These are phyloP conservation scores for Termitomyces sp. DNA, from an alignment of 768 basidiomycete genomes.

Conservation along the genomic window DNA sequence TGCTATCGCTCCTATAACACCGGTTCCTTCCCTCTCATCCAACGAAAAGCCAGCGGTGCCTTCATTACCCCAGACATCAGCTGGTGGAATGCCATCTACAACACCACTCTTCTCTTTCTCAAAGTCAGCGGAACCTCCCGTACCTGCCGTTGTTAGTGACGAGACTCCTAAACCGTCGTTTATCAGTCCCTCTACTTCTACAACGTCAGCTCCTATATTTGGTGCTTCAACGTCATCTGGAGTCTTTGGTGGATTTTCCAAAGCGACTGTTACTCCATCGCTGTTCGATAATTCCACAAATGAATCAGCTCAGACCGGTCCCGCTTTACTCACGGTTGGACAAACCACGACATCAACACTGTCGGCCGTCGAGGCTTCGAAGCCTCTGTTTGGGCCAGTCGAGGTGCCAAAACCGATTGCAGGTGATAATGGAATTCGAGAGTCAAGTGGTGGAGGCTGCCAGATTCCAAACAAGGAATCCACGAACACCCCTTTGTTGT, in stretches of 20 bases:
- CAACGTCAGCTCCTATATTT: constrained; percentile 1
- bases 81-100: not conserved
- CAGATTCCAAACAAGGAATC: not conserved
- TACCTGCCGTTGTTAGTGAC: not conserved
- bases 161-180: constrained; percentile 8
- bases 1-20: not conserved
- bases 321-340: constrained; percentile 24
- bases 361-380: constrained; percentile 23
- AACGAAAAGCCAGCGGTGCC: not conserved
- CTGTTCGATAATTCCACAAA: not conserved
- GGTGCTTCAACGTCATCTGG: not conserved
- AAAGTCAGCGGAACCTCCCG: constrained; percentile 2
- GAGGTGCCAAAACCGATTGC: constrained; percentile 42
- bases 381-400: constrained; percentile 27
- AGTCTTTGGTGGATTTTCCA: not conserved
- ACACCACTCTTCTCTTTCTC: constrained; percentile 4
- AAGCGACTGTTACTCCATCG: not conserved
- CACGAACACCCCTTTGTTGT: constrained; percentile 1
- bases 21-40: not conserved
- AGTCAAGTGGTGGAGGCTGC: not conserved
- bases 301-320: constrained; percentile 14
- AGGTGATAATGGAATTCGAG: constrained; percentile 15
- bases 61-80: not conserved
- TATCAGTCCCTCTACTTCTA: constrained; percentile 12
- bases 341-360: constrained; percentile 8